Base-by-base conservation (phyloP, 2,329 filamentous ascomycete genomes). In the Ophiostoma australiae region DNA sequence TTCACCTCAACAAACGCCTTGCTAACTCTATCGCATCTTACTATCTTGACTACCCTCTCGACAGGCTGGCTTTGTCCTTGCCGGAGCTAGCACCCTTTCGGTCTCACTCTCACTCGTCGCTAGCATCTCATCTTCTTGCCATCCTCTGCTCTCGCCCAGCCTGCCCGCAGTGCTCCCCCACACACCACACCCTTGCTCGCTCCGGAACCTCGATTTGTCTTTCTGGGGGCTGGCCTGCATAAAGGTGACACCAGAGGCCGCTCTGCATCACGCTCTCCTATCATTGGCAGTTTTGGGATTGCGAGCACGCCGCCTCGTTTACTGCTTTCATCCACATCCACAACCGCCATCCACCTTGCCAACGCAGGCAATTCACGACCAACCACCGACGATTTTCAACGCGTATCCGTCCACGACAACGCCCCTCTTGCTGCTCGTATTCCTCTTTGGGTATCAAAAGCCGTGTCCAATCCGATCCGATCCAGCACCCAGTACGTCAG, bases 391-490 rank as follows among this genome's bases (percentile, higher is more conserved):
- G 6, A 35, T 15, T 15, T 8, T 8, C 31, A 10, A n/a, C 15
- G 15, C 23, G 13, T 35, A 20, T 5, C 33, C 31, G 33, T 65
- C 20, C 31, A n/a, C 31, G 17, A 15, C 31, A 13, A 31, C 67
- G 48, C 17, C n/a, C 67, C 44, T 69, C 31, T 2, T 48, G 39
- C 39, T 48, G 20, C 52, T 69, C 68, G 68, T 69, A 61, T 69
- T 37, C 68, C 52, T 37, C 11, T 41, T 69, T 69, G 17, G 68
- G 68, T 7, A 61, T 5, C 48, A 31, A 69, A n/a, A 65, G 8
- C 33, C 31, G 33, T 15, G 4, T 10, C 31, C 17, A 4, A 20
- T 15, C 61, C 17, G 13, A 41, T 41, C 39, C 13, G 39, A 41
- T 13, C 3, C 27, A 31, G 27, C 27, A 31, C 27, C 27, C 8